Evolutionary conservation across 2,329 filamentous ascomycete genomes (phyloP), one percentile per base, ranked within the genome.

Genomic region (Colletotrichum coccodes): DNA sequence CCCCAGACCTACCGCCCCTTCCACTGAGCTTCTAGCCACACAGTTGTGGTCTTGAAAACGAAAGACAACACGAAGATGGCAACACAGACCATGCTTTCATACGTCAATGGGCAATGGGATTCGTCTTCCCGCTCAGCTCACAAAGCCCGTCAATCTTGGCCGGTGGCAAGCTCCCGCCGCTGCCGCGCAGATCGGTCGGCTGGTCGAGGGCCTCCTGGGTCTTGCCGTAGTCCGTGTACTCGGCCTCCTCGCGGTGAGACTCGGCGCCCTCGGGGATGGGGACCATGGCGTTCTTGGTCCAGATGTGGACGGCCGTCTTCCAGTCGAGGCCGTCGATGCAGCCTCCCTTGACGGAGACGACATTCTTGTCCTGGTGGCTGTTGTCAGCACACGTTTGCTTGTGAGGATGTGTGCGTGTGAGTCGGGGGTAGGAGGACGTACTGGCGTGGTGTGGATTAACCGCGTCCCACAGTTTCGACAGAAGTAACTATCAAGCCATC

Each of bases 211-310:
- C 71, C 71, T 85, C 84, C 73, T 86, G 84, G 76, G 18, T 74
- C 73, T 46, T 18, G n/a, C 82, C 77, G 68, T 85, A 87, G 14
- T 82, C 81, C 14, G 80, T 82, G 46, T 75, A 77, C 6, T 73
- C 77, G 3, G 87, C 87, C 64, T 87, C 85, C 66, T 87, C 88
- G 16, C 85, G 84, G 75, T 87, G 85, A 6, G 80, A 78, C 79
- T 91, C 88, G 32, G 84, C 86, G 11, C 89, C 87, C 73, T 91
- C 89, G 3, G 91, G 90, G 71, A 93, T 92, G 38, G 90, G 87
- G 21, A 92, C 84, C 83, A 93, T 90, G 72, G 90, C 90, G 47
- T 84, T 86, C 73, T 88, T 89, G 23, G 89, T 90, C 87, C 89
- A 92, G 73, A 93, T 89, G 80, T 93, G 91, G 71, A 88, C 87